Evolutionary conservation across 257 asterid species (phyloP), one percentile per base, ranked within the genome.

Genomic region (Rehmannia glutinosa): DNA sequence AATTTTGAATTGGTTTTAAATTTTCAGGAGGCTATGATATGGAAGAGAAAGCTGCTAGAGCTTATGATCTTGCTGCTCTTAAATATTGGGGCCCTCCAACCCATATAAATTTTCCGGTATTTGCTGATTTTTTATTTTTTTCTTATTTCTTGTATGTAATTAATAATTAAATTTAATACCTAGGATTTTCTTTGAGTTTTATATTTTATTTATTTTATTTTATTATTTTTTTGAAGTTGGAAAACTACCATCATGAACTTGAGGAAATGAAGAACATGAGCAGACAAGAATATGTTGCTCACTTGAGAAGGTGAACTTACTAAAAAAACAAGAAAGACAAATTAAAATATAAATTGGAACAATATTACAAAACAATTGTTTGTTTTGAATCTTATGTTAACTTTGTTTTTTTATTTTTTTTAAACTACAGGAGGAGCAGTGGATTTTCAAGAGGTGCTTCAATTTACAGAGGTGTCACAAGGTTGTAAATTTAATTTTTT

Each of bases 1-100:
- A 27, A 27, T 27, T 15, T 13, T 38, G 8, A 3, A 9, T 2
- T 52, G 0, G 10, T 52, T 12, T 21, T 27, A 3, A 12, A n/a
- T 1, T 24, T 53, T 11, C 66, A 88, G 94, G 96, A 23, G 91
- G 91, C 15, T 88, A 86, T 84, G 94, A 88, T 61, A 82, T 82
- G 89, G 96, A 88, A 74, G 96, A 82, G 66, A 88, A 86, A 76
- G 96, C 96, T 77, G 96, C 96, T 2, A 86, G 91, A 75, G 83
- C 96, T 0, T 88, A 88, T 74, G 96, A 88, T 70, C 88, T 76
- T 58, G 96, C 96, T 24, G 93, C 96, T 1, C 80, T 88, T 0
- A 88, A 88, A 63, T 88, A 88, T 56, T 88, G 96, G 96, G 96
- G 96, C 7, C 75, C 83, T 50, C 70, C 96, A 1, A 80, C 91